phyloP scores from a whole-genome alignment of 1,284 basidiomycete genomes.

The Peniophora sp. region DNA sequence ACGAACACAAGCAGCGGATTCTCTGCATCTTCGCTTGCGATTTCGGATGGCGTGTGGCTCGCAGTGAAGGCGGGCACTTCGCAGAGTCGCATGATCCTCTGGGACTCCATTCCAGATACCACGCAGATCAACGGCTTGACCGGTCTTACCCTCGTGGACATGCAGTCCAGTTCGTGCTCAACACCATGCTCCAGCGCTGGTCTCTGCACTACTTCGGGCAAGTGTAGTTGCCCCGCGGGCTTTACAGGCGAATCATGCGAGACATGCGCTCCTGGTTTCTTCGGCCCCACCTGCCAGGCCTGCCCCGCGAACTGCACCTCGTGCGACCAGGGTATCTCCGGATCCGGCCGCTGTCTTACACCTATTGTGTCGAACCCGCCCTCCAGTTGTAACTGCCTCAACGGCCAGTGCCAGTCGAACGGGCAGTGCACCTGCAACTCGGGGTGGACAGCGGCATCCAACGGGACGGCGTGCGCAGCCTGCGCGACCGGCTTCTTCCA shows the following conservation, averaged over 20 bases:
- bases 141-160: conserved; percentile 48
- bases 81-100: conserved; percentile 52
- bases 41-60: conserved; percentile 63
- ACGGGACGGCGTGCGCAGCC: conserved; percentile 66
- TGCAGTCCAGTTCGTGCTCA: conserved; percentile 65
- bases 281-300: conserved; percentile 57
- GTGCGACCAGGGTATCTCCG: conserved; percentile 73
- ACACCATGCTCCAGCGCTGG: conserved; percentile 65
- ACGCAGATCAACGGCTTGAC: conserved; percentile 47
- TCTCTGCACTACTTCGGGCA: conserved; percentile 59
- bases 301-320: conserved; percentile 60
- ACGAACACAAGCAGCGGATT: conserved; percentile 45
- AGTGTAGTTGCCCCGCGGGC: conserved; percentile 62
- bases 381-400: conserved; percentile 67
- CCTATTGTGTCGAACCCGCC: conserved; percentile 42
- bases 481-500: conserved; percentile 73
- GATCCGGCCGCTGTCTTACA: conserved; percentile 60
- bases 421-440: conserved; percentile 68
- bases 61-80: conserved; percentile 43
- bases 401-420: conserved; percentile 60
- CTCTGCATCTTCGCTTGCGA: conserved; percentile 44
- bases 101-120: conserved; percentile 73
- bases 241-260: conserved; percentile 76
- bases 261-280: conserved; percentile 62
- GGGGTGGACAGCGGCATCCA: conserved; percentile 64